Evolutionary conservation across 2,329 filamentous ascomycete genomes (phyloP), one percentile per base, ranked within the genome.

Genomic region (Xylaria sp.): DNA sequence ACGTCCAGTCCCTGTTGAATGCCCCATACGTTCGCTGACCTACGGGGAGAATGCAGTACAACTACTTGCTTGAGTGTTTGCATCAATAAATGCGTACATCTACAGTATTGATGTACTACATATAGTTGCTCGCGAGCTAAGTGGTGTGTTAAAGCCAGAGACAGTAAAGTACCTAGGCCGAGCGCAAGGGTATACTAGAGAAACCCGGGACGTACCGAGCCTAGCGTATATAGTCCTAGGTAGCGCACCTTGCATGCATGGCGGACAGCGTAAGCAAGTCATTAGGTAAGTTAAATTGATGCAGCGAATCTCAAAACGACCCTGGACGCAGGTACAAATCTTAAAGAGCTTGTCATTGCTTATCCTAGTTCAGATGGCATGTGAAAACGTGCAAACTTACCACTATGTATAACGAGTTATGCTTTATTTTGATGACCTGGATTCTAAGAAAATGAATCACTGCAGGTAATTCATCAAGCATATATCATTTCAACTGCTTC

Each of bases 1-100:
- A 62, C 52, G 41, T 49, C 43, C 25, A 23, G 54, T 39, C 28
- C 61, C 41, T 63, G 71, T 69, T 75, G 73, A 72, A 75, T 70
- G 67, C 71, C 68, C 67, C 69, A 74, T 74, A 10, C 12, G 10
- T 20, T 23, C 3, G 23, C 46, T 8, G 13, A 25, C 46, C 46
- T 49, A 23, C 15, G 12, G 46, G 25, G 41, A 18, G 51, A 55
- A 36, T 36, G 33, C 2, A 52, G 1, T 18, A 18, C 41, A 46
- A 13, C 2, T 20, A 46, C 41, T n/a, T 46, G 28, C 13, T 5
- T 33, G 10, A 10, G 25, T 51, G 13, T 31, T 23, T 13, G 49
- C n/a, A 20, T 9, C 9, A 18, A n/a, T 20, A 48, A 18, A n/a
- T n/a, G 41, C n/a, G 20, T 49, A 49, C 23, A 49, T 49, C 3